These are phyloP conservation scores for Erodium moschatum DNA, from an alignment of 441 rosid species.

Conservation along the genomic window DNA sequence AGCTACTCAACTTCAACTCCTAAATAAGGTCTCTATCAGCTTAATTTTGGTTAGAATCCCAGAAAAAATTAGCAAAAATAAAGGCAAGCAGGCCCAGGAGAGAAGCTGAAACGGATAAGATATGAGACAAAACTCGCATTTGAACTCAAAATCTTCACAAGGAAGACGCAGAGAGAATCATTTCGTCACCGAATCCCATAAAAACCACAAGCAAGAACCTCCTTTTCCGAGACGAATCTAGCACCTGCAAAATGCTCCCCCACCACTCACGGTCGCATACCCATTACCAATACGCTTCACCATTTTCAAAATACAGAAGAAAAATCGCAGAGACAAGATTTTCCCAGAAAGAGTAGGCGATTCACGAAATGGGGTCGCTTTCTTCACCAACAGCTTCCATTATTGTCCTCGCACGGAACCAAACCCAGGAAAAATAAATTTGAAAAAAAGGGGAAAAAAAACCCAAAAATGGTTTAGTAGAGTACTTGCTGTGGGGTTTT, in stretches of 20 bases:
- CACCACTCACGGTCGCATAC: constrained; percentile 2
- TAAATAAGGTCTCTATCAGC: neutral
- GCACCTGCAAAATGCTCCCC: constrained; percentile 14
- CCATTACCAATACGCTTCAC: constrained; percentile 14
- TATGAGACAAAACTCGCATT: constrained; percentile 19
- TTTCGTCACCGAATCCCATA: constrained; percentile 30
- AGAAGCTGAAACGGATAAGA: neutral
- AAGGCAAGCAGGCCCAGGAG: neutral
- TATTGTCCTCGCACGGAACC: neutral
- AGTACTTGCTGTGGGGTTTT: neutral
- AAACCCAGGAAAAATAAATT: neutral
- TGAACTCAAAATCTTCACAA: constrained; percentile 37
- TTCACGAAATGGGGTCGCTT: constrained; percentile 1
- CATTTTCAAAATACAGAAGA: constrained; percentile 9
- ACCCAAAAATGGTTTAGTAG: neutral
- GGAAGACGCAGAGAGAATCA: constrained; percentile 45
- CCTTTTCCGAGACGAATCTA: constrained; percentile 20
- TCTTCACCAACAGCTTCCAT: constrained; percentile 11
- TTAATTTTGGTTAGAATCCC: neutral
- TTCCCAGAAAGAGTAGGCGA: constrained; percentile 9
- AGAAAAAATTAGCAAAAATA: neutral
- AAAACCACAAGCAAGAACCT: constrained; percentile 3
- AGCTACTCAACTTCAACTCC: neutral
- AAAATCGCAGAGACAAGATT: constrained; percentile 6
- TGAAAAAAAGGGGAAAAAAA: neutral